Evolutionary conservation across 1,284 basidiomycete species (phyloP), one percentile per base, ranked within the genome.

Genomic region (Sporisorium iseilematis-ciliati): DNA sequence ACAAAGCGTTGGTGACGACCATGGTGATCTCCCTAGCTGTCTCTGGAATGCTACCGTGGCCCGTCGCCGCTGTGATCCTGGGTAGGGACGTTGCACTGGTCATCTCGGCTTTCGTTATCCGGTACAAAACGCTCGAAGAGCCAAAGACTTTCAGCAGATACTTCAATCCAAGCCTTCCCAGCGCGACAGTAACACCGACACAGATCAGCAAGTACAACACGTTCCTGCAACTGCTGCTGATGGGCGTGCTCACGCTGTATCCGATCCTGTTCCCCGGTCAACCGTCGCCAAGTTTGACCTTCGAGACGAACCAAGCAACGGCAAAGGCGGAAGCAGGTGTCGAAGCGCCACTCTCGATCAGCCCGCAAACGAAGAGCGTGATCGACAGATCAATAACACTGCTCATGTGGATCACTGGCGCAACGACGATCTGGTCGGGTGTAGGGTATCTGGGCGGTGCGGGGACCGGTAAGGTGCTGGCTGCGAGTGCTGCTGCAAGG

Each of bases 1-100:
- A 99, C 89, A 99, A 99, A 87, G 89, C 91, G 25, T 87, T 99
- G 49, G 93, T 99, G 91, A 97, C 96, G 1, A 97, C 95, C 0
- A 88, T 99, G 84, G 94, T 94, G 2, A 88, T 96, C 51, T 92
- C 94, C 1, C 87, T 99, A 61, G 90, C 93, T 0, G 90, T 92
- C 88, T 91, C 92, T 76, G 91, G 90, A 10, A 87, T 96, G 74
- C 87, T 99, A 31, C 95, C 96, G n/a, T 78, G 93, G 21, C 92
- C 93, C 8, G 87, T 99, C 1, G 93, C 94, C 1, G 88, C 90
- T 0, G 88, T 98, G 59, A 94, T 99, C 77, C 88, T 99, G 41
- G 95, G 94, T 4, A 89, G 96, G 25, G 96, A 99, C 85, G 89
- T 94, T 2, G 88, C 92, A 6, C 88, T 99, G 46, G 92, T 92